Conservation (phyloP, 2,329 filamentous ascomycete species). For the Lasiodiplodia gonubiensis region DNA sequence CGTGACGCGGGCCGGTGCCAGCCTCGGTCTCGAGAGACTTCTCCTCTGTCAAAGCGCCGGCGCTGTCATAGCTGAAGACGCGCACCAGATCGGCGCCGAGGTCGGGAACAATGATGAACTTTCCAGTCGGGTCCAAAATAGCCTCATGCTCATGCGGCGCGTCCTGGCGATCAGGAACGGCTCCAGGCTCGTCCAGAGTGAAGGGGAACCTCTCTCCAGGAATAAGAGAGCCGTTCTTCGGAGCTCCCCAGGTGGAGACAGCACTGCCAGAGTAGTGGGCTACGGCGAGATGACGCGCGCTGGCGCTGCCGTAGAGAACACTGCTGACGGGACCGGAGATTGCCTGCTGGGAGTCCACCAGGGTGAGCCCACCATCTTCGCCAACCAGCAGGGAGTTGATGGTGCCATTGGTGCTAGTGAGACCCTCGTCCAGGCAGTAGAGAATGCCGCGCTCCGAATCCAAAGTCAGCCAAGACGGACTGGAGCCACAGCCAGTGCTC, state of each 20-base stretch:
- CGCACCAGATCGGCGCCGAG: conserved; percentile 69
- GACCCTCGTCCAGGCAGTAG: conserved; percentile 67
- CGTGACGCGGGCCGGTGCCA: conserved; percentile 70
- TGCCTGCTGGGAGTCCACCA: conserved; percentile 42
- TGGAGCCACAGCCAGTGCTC: conserved; percentile 44
- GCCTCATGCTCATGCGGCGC: conserved; percentile 68
- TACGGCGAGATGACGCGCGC: conserved; percentile 47
- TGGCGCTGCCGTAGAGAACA: conserved; percentile 47
- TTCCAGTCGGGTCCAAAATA: conserved; percentile 68
- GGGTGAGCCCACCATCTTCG: conserved; percentile 47
- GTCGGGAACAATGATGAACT: conserved; percentile 69
- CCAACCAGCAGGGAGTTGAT: conserved; percentile 44
- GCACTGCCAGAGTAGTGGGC: conserved; percentile 50
- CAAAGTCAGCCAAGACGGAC: conserved; percentile 66
- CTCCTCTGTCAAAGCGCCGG: conserved; percentile 51
- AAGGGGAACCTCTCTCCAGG: conserved; percentile 51
- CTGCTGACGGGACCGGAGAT: conserved; percentile 49
- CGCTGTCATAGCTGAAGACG: conserved; percentile 60
- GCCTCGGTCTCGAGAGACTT: conserved; percentile 53
- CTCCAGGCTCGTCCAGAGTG: conserved; percentile 44
- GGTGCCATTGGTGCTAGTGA: conserved; percentile 54
- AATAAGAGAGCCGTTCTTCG: conserved; percentile 28
- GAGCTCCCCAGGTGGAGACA: conserved; percentile 42
- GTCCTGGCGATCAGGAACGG: conserved; percentile 57
- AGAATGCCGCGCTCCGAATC: conserved; percentile 57